Percentiles rank a stretch among this genome's conserved stretches.
phyloP scores from a whole-genome alignment of 2,329 filamentous ascomycete genomes.

The Penicillium italicum region DNA sequence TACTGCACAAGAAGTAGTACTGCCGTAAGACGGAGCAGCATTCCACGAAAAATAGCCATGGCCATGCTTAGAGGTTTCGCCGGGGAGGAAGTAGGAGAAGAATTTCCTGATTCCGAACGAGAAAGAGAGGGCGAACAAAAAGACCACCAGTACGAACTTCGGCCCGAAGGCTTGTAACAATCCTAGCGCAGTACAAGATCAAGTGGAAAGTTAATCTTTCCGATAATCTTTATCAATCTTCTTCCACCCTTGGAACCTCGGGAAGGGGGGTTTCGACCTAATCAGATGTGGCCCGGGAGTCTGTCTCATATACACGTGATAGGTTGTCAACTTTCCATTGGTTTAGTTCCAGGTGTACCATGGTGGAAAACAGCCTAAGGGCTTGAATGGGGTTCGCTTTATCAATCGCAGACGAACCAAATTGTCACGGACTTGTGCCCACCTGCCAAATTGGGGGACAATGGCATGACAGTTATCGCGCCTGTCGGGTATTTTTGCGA shows the following conservation, averaged over 20 bases:
- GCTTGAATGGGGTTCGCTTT: no score
- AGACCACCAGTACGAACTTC: not conserved
- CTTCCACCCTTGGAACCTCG: not conserved
- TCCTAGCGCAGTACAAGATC: not conserved
- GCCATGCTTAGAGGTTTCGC: not conserved
- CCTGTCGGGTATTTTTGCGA: not conserved
- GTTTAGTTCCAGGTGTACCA: not conserved
- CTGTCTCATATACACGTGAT: not conserved
- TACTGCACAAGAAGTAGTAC: constrained; percentile 8
- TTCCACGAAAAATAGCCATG: not conserved
- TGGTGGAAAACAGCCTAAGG: no score
- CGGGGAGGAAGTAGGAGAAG: not conserved
- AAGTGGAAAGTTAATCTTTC: not conserved
- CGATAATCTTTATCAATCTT: not conserved
- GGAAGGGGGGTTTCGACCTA: not conserved
- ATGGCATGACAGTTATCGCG: not conserved
- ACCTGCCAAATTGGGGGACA: not conserved
- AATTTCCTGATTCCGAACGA: not conserved
- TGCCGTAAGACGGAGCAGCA: not conserved
- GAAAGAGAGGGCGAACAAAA: not conserved
- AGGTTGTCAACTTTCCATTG: not conserved
- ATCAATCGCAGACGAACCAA: not conserved
- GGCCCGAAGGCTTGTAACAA: not conserved
- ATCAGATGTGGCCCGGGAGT: not conserved
- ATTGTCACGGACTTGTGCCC: not conserved